Evolutionary conservation across 208 protist genomes (phyloP), one percentile per base, ranked within the genome.

Genomic region (Leishmania aethiopica): DNA sequence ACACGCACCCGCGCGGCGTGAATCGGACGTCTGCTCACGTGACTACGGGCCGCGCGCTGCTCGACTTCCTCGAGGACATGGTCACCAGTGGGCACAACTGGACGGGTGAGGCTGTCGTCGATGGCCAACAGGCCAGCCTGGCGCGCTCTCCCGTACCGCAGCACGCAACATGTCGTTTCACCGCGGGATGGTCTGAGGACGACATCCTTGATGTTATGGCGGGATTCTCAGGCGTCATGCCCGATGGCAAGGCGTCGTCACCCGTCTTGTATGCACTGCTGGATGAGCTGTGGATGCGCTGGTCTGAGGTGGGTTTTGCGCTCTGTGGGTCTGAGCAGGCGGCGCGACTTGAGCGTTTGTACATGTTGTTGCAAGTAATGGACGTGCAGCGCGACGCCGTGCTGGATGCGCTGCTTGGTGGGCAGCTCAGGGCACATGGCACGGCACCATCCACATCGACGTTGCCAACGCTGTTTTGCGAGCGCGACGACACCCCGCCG

Each of bases 1-100:
- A 97, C 85, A 84, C 80, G 47, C 94, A 97, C 76, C 88, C 94
- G 5, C 79, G 80, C 15, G 94, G 94, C 32, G 70, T 90, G 40
- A 97, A 97, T 75, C 76, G 55, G 1, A 88, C 47, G 37, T 62
- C 17, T 45, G 85, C 92, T 0, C 88, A 95, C 86, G 84, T 83
- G 77, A 70, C 86, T 13, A 92, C 86, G 0, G 94, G 94, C 40
- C 92, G 91, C 71, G 82, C 82, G 49, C 78, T 97, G 66, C 85
- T 93, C 69, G 93, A 95, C 40, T 86, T 84, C 64, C 87, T 97
- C 77, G 79, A 86, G 60, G 72, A 79, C 40, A 53, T 95, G 28
- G 77, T 95, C 6, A 74, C 75, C 4, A 57, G 59, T 57, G 81
- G 49, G 1, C 51, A 78, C n/a, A 67, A 85, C 13, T 51, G 73